These are phyloP conservation scores for Cryptosporidium baileyi DNA, from an alignment of 169 alveolate species.

Conservation along the genomic window DNA sequence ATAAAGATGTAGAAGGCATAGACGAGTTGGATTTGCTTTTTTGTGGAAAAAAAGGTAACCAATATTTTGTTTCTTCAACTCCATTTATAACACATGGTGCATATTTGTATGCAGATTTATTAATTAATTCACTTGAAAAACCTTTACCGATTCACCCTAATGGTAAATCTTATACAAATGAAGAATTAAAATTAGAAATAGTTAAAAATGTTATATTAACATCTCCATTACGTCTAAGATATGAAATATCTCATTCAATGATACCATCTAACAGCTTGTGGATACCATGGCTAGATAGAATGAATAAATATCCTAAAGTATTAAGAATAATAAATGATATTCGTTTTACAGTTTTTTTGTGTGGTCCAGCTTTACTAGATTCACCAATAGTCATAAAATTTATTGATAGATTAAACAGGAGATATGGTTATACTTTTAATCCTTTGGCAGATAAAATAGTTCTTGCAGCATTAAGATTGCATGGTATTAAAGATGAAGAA, in stretches of 20 bases:
- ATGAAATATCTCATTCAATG: background rate
- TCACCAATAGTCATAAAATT: constrained; percentile 4
- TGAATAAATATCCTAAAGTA: constrained; percentile 7
- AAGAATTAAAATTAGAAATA: constrained; percentile 17
- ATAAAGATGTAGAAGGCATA: constrained; percentile 8
- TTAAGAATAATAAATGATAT: constrained; percentile 46
- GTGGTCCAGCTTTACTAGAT: constrained; percentile 51
- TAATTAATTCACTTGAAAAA: constrained; percentile 26
- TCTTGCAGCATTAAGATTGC: constrained; percentile 37
- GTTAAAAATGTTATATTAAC: constrained; percentile 53
- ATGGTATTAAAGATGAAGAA: background rate
- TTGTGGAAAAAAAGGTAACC: constrained; percentile 60
- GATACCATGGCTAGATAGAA: background rate
- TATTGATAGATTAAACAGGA: constrained; percentile 9
- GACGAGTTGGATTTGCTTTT: constrained; percentile 37
- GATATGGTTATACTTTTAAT: constrained; percentile 17
- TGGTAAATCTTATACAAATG: constrained; percentile 24
- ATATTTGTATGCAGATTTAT: constrained; percentile 57
- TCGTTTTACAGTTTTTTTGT: constrained; percentile 41
- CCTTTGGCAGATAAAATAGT: constrained; percentile 31
- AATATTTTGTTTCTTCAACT: constrained; percentile 20
- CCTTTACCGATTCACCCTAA: constrained; percentile 37
- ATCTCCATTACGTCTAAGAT: constrained; percentile 38
- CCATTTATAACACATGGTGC: constrained; percentile 61
- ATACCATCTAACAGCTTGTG: constrained; percentile 4